Evolutionary conservation across 192 early-diverging fungal species (phyloP), one percentile per base, ranked within the genome.

Genomic region (Ambispora gerdemannii): DNA sequence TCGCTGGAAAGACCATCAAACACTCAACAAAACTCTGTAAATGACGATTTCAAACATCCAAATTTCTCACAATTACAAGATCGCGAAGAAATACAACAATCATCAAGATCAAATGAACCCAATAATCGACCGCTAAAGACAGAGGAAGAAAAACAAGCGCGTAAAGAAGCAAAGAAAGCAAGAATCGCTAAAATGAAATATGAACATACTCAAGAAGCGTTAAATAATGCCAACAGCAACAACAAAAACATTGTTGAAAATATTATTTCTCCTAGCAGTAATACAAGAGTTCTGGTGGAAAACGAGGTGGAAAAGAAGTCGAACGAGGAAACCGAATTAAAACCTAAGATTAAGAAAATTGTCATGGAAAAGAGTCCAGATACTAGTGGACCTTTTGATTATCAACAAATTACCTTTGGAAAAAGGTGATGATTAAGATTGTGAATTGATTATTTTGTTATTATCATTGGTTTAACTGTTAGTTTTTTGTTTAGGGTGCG

Each of bases 141-240:
- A 0, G 6, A 1, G 11, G 55, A 58, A 4, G 19, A 58, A 58
- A 13, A 2, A 13, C 2, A 1, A 13, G 55, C 55, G 11, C 55
- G 55, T 11, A 58, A 58, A 58, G 55, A 58, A 13, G 55, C 55
- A 13, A 58, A 58, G 24, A 58, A 58, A 58, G 11, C 20, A 30
- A 20, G 28, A 58, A 11, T 58, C 13, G 55, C 55, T 58, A 13
- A 20, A 27, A 58, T 58, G 55, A 13, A 24, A 13, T 0, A 25
- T 22, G 28, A 11, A 30, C 20, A 24, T 20, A 24, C 55, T 24
- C 55, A 30, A 3, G 55, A 24, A 20, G 28, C 11, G 13, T 10
- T 10, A 27, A 30, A 58, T 30, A 20, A 50, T 50, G 50, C 17
- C 50, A 30, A 13, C 13, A 58, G 55, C 2, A 20, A 20, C 28